Conservation (phyloP, 2,329 filamentous ascomycete genomes). For the Penicillium sp. region DNA sequence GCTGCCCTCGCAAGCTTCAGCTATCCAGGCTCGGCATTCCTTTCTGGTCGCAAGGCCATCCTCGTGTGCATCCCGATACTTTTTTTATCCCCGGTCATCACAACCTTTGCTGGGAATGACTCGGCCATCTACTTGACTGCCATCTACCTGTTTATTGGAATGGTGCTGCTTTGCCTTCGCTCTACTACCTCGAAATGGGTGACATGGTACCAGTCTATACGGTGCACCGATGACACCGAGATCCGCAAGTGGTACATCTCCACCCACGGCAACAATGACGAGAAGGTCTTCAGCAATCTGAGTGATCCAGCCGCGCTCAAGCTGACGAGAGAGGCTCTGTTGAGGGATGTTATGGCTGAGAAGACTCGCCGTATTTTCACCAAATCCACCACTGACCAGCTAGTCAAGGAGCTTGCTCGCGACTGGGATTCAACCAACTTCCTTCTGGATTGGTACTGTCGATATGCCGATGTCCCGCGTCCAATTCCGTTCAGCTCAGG, state of each 20-base stretch:
- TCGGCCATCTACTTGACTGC: slow-evolving; percentile 53
- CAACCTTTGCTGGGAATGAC: slow-evolving; percentile 51
- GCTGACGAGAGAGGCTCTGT: slow-evolving; percentile 45
- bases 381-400: slow-evolving; percentile 40
- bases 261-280: slow-evolving; percentile 29
- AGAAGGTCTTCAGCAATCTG: slow-evolving; percentile 42
- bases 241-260: slow-evolving; percentile 39
- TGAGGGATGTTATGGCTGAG: slow-evolving; percentile 45
- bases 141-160: slow-evolving; percentile 49
- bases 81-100: slow-evolving; percentile 54
- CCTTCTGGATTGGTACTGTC: slow-evolving; percentile 51
- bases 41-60: slow-evolving; percentile 55
- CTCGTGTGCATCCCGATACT: slow-evolving; percentile 54
- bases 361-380: slow-evolving; percentile 41
- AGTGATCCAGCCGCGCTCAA: slow-evolving; percentile 49
- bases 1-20: slow-evolving; percentile 52
- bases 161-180: slow-evolving; percentile 52
- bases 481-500: slow-evolving; percentile 53
- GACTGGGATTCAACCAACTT: slow-evolving; percentile 53
- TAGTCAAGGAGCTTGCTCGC: slow-evolving; percentile 48
- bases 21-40: slow-evolving; percentile 51
- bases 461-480: slow-evolving; percentile 44
- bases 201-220: slow-evolving; percentile 48
- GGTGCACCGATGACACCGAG: slow-evolving; percentile 37
- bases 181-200: slow-evolving; percentile 55